Conservation (phyloP, 2,329 filamentous ascomycete genomes). For the Elsinoe necatrix region DNA sequence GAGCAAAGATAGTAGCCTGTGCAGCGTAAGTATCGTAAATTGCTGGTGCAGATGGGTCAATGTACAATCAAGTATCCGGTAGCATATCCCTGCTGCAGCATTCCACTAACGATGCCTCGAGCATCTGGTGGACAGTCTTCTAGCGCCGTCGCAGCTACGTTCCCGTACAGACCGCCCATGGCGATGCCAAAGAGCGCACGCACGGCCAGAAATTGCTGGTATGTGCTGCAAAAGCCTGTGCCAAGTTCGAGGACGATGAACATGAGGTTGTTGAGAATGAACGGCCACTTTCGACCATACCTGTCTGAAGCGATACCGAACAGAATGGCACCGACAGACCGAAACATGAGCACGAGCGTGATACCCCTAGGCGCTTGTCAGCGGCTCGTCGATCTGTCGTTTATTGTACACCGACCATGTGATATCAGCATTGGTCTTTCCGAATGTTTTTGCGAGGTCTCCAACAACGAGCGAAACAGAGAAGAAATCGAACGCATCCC, state of each 20-base stretch:
- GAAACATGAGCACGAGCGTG: slow-evolving; percentile 24
- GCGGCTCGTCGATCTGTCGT: background rate
- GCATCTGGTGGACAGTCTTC: slow-evolving; percentile 35
- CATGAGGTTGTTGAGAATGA: slow-evolving; percentile 30
- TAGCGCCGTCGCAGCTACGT: slow-evolving; percentile 33
- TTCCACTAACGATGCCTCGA: slow-evolving; percentile 31
- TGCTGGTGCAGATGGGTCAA: background rate
- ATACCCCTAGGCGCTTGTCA: background rate
- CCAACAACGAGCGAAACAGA: slow-evolving; percentile 47
- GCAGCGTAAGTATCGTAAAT: background rate
- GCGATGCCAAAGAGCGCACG: slow-evolving; percentile 32
- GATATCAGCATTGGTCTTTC: slow-evolving; percentile 45
- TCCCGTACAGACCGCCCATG: slow-evolving; percentile 30
- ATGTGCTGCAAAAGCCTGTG: slow-evolving; percentile 31
- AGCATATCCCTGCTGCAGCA: slow-evolving; percentile 33
- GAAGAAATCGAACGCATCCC: slow-evolving; percentile 35
- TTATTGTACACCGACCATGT: slow-evolving; percentile 40
- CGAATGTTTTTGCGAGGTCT: slow-evolving; percentile 43
- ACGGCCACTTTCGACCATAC: slow-evolving; percentile 30
- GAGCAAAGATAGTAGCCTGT: slow-evolving; percentile 43
- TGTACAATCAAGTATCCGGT: slow-evolving; percentile 48
- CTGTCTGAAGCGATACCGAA: slow-evolving; percentile 26
- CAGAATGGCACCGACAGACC: slow-evolving; percentile 26
- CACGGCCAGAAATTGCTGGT: slow-evolving; percentile 31
- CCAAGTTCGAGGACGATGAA: slow-evolving; percentile 33